Conservation (phyloP, 2,329 filamentous ascomycete species). For the Talaromyces marneffei region DNA sequence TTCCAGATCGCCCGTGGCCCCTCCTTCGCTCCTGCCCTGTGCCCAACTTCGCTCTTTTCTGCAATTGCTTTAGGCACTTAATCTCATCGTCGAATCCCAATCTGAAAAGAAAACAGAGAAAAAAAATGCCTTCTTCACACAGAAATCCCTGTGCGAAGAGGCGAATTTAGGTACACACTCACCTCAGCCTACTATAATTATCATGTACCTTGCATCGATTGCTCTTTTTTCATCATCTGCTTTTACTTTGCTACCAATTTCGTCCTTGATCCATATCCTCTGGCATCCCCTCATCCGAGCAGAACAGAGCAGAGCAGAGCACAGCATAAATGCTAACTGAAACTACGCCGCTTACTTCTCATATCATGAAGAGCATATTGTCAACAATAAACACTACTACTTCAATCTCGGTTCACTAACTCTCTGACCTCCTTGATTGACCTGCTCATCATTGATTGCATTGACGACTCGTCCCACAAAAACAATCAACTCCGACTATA, state of each 20-base stretch:
- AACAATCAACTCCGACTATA: not conserved
- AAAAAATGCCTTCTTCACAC: constrained; percentile 3
- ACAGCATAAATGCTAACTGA: not conserved
- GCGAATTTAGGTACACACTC: constrained; percentile 6
- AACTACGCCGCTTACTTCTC: not conserved
- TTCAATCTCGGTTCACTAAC: constrained; percentile 4
- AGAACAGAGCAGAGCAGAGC: too few relatives aligned
- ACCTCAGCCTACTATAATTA: constrained; percentile 7
- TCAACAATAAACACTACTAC: not conserved
- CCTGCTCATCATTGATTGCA: not conserved
- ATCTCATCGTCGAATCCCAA: constrained; percentile 6
- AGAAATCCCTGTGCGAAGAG: not conserved
- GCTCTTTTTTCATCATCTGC: not conserved
- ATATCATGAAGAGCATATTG: not conserved
- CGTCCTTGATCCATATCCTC: not conserved
- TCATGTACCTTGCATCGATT: constrained; percentile 14
- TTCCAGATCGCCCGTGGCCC: constrained; percentile 12
- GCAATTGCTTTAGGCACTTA: constrained; percentile 8
- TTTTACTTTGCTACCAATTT: not conserved
- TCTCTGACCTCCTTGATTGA: not conserved
- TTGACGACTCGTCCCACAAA: not conserved
- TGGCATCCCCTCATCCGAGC: not conserved
- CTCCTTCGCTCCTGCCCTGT: constrained; percentile 1
- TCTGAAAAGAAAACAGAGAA: not conserved
- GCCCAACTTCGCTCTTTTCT: constrained; percentile 5